Evolutionary conservation across 805 yeast species (phyloP).

Genomic region (Ascoidea rubescens): DNA sequence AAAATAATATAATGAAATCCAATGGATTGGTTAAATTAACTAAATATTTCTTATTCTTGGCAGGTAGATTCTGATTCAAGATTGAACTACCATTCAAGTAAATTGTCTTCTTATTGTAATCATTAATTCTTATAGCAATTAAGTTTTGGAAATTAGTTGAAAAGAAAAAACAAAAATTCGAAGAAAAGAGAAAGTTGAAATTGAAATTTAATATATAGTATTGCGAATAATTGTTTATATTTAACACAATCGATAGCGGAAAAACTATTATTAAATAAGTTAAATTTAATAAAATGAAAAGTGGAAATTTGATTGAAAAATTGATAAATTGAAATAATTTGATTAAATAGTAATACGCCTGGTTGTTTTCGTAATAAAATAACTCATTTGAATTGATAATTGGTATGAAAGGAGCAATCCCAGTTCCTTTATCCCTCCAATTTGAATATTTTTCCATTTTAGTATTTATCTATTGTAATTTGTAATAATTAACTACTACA

Average conservation of each 20-base stretch:
- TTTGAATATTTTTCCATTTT: slow-evolving; percentile 71
- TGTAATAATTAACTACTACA: too few species aligned
- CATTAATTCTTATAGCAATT: slow-evolving; percentile 29
- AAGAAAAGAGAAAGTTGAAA: slow-evolving; percentile 21
- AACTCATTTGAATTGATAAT: slow-evolving; percentile 15
- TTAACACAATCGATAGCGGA: slow-evolving; percentile 10
- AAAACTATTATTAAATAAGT: slow-evolving; percentile 1
- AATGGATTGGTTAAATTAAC: slow-evolving; percentile 34
- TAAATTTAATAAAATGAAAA: slow-evolving; percentile 14
- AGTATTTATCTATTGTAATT: too few species aligned
- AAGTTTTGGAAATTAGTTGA: slow-evolving; percentile 26
- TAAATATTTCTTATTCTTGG: slow-evolving; percentile 25
- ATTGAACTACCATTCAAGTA: slow-evolving; percentile 5
- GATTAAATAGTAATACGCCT: background rate
- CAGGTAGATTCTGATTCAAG: slow-evolving; percentile 19
- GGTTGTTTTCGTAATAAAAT: slow-evolving; percentile 4
- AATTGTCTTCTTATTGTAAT: slow-evolving; percentile 18
- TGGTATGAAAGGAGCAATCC: slow-evolving; percentile 84
- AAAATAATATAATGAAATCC: slow-evolving; percentile 25
- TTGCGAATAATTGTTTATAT: slow-evolving; percentile 11
- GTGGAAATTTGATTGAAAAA: slow-evolving; percentile 16
- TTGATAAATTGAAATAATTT: slow-evolving; percentile 10
- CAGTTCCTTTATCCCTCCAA: slow-evolving; percentile 85
- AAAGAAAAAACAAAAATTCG: slow-evolving; percentile 21
- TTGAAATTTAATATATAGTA: slow-evolving; percentile 11